phyloP scores from a whole-genome alignment of 306 rosid species.

The Prunus mume region DNA sequence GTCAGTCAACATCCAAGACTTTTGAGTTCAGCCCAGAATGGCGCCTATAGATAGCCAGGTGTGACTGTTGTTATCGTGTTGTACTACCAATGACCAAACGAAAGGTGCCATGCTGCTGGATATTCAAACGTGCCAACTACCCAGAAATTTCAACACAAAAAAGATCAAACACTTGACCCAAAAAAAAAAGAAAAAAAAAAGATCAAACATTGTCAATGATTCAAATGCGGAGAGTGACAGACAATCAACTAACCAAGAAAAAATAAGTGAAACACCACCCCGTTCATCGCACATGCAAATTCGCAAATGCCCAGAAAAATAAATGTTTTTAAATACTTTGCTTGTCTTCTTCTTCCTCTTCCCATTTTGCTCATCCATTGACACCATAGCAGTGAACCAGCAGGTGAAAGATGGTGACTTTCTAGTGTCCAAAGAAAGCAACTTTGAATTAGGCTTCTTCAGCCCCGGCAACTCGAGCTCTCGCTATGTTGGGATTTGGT shows the following conservation, averaged over 20 bases:
- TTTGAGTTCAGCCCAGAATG: no score
- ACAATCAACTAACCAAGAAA: background rate
- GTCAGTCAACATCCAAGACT: no score
- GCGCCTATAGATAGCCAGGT: no score
- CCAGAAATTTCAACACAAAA: no score
- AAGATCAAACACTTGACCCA: background rate
- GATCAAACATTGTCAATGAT: no score
- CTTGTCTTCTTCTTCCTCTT: background rate
- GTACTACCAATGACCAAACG: background rate
- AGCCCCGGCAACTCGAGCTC: slow-evolving; percentile 30
- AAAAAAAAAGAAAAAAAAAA: background rate
- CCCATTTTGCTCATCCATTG: background rate
- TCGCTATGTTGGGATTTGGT: slow-evolving; percentile 44
- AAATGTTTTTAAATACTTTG: background rate
- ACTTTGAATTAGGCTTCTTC: slow-evolving; percentile 60
- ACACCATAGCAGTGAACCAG: slow-evolving; percentile 20
- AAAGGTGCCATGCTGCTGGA: background rate
- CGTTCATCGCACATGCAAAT: background rate
- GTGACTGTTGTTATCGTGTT: no score
- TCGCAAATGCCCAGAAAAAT: background rate
- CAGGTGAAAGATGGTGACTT: slow-evolving; percentile 38
- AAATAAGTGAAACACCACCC: background rate
- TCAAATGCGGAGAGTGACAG: no score
- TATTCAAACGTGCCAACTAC: no score
- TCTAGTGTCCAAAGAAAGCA: slow-evolving; percentile 33